Evolutionary conservation across 257 asterid species (phyloP).

Genomic region (Jacaranda mimosifolia): DNA sequence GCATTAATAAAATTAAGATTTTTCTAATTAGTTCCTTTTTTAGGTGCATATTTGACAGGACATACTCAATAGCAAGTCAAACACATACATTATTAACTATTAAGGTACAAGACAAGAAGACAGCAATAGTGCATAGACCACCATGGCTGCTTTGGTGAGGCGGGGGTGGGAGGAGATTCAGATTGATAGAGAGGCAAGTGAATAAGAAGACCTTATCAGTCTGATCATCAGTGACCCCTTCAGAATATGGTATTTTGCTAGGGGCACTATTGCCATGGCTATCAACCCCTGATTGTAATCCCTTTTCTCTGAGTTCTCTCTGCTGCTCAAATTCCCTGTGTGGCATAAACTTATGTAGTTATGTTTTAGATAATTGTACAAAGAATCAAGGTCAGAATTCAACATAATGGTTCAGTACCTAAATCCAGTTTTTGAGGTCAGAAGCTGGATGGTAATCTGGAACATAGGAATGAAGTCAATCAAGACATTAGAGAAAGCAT

Average conservation of each 20-base stretch:
- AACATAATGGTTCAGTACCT: conserved; percentile 61
- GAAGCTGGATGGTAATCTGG: conserved; percentile 92
- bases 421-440: conserved; percentile 98
- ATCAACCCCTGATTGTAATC: conserved; percentile 68
- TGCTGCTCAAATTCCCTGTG: conserved; percentile 99
- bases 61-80: not conserved
- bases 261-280: conserved; percentile 53
- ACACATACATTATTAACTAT: not conserved
- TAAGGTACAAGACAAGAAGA: not conserved
- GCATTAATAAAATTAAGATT: too few species aligned
- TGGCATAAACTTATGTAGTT: conserved; percentile 22
- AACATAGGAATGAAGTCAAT: conserved; percentile 42
- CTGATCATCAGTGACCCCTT: conserved; percentile 55
- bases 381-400: conserved; percentile 35
- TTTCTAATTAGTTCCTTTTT: not conserved
- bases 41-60: not conserved
- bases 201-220: conserved; percentile 57
- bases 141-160: not conserved
- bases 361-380: conserved; percentile 35
- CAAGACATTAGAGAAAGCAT: conserved; percentile 29
- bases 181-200: not conserved
- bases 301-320: conserved; percentile 92
- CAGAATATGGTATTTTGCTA: conserved; percentile 55
- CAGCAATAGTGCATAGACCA: not conserved
- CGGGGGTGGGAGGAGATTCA: too few species aligned